Evolutionary conservation across 1,284 basidiomycete genomes (phyloP), one percentile per base, ranked within the genome.

Genomic region (Apiotrichum domesticum): DNA sequence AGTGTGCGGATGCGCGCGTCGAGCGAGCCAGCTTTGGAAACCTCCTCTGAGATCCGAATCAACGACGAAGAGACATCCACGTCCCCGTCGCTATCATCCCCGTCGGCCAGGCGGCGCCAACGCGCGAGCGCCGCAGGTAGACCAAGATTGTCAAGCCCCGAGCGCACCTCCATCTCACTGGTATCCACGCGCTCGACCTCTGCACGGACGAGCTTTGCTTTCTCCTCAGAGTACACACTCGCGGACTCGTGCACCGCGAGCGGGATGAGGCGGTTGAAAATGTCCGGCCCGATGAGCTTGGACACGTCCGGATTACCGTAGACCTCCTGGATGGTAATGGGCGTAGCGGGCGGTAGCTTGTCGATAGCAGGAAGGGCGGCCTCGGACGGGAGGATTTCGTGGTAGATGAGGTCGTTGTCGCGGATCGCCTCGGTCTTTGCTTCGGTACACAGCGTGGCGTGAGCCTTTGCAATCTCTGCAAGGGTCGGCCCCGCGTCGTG

Each of bases 351-450:
- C 0, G 81, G 79, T 0, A 87, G 79, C 70, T 90, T 90, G 53
- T 96, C 93, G 54, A 96, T 84, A 0, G 79, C 72, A 0, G 93
- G 85, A 0, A 98, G 81, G 0, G 88, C 83, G 15, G 93, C 89
- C 13, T 87, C 82, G 4, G 87, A 80, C 0, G 93, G 91, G 0
- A 94, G 78, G 55, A 95, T 83, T n/a, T 91, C 91, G 71, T 98
- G 94, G 79, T 98, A 99, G 65, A 99, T 96, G 47, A 99, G 83
- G 70, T 98, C 95, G 74, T 98, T 98, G 78, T 97, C 93, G 57
- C 87, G 85, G 56, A 85, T 82, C 0, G 89, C 88, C 55, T 89
- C 86, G 51, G 77, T 80, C 71, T 86, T 87, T 55, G 84, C 84
- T 64, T 95, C 92, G 0, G 82, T 79, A 65, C 88, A 87, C 34